Evolutionary conservation across 73 alveolate genomes (phyloP), one percentile per base, ranked within the genome.

Genomic region (Paramecium sexaurelia): DNA sequence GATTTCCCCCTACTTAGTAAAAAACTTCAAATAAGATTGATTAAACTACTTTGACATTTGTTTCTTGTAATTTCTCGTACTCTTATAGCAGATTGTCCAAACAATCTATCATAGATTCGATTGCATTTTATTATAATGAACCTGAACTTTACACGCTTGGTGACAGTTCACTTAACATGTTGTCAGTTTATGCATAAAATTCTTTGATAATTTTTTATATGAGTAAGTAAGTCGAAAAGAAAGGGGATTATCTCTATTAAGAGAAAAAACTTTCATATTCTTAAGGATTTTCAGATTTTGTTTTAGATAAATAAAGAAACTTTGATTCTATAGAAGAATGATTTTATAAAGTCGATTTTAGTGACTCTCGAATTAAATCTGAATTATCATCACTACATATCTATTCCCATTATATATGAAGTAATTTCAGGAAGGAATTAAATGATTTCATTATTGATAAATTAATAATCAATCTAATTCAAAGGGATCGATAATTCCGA

Each of bases 401-500:
- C 26, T 61, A 61, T 61, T 61, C 83, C 83, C 83, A 61, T 32
- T 61, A 61, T 20, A 61, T 61, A 24, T 61, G 83, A 29, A 61
- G 43, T 61, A 61, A 61, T 61, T 61, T 61, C 47, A 61, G 83
- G 26, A 61, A 61, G 9, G 83, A 61, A 32, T 61, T 61, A 32
- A 22, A 61, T 32, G 83, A 61, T 32, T 32, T 61, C 83, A 61
- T 61, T 26, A 11, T 11, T 19, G 11, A 29, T 61, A 61, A 29
- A 61, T 61, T 61, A 36, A 27, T 27, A 35, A 71, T 71, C 86
- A 78, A 78, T 78, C 90, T 5, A 85, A 85, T 26, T 91, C 92
- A 57, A 94, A 92, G 24, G 92, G 82, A 13, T 83, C 98, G 29
- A 95, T 84, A 27, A 92, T 41, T 7, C 96, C 96, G 55, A 94